Evolutionary conservation across 139 green algal genomes (phyloP).

Genomic region (Edaphochlamys debaryana): DNA sequence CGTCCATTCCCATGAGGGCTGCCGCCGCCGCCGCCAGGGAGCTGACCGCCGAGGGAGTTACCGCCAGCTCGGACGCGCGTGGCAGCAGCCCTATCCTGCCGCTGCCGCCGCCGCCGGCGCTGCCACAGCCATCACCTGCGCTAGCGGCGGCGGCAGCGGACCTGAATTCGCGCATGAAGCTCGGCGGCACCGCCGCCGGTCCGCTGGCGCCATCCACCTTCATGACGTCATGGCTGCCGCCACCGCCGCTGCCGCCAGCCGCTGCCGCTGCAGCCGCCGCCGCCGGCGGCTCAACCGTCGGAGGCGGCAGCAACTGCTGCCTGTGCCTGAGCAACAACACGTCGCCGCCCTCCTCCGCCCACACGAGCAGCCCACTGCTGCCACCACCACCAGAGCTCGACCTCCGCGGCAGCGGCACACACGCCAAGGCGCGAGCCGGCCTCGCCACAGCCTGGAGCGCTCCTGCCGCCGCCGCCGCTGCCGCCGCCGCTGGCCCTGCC

Average conservation of each 20-base stretch:
- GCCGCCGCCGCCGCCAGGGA: background rate
- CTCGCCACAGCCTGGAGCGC: too few species aligned
- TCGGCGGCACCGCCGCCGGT: too few species aligned
- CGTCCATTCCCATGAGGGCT: too few species aligned
- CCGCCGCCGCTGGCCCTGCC: background rate
- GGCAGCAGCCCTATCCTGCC: background rate
- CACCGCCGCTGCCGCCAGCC: too few species aligned
- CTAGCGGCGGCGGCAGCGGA: too few species aligned
- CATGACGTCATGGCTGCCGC: too few species aligned
- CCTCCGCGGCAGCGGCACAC: too few species aligned
- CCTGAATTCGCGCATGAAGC: too few species aligned
- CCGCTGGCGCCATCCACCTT: too few species aligned
- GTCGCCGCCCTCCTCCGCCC: constrained; percentile 31
- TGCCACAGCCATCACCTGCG: background rate
- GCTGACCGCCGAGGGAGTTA: background rate
- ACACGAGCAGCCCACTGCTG: constrained; percentile 16
- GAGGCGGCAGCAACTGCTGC: background rate
- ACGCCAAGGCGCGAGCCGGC: too few species aligned
- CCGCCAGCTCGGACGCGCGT: background rate
- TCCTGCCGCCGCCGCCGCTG: background rate
- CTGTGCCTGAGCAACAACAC: background rate
- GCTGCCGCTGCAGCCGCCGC: background rate
- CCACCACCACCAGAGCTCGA: too few species aligned
- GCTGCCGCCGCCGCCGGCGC: background rate
- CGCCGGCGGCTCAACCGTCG: too few species aligned